Evolutionary conservation across 129 eudicot genomes (phyloP), one percentile per base, ranked within the genome.

Genomic region (Ambrosia trifida): DNA sequence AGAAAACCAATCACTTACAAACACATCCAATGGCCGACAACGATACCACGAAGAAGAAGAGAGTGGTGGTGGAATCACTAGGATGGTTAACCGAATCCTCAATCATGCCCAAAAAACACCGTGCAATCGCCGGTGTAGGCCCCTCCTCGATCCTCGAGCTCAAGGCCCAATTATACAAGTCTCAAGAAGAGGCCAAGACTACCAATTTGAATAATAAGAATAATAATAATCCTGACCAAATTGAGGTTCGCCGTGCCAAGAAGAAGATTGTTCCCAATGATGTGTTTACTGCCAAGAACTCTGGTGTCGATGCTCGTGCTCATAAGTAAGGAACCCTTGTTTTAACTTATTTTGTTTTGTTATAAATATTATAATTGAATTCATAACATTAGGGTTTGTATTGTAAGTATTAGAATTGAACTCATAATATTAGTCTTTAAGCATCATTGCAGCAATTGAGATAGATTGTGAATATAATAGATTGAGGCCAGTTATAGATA

Each of bases 1-100:
- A 47, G 17, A 47, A n/a, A n/a, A 47, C 17, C 53, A 47, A 47
- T 47, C 53, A 53, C 31, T 4, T 4, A 12, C 66, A 56, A 40
- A 18, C 28, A 70, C 1, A 54, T 54, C 53, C 7, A 36, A 82
- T 70, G 82, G 79, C 44, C 33, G 81, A 83, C 16, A 79, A 83
- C 16, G 83, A 72, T 33, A 46, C 52, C 32, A 75, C 49, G 51
- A 19, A 54, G 80, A 66, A 73, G 80, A 87, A 83, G 83, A 75
- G 86, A 64, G 83, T 75, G 43, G 84, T 68, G 79, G 88, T 82
- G 54, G 98, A 94, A 63, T 94, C 96, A 9, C 50, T 94, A 56
- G 98, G 98, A 94, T 94, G 98, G 98, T 73, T 94, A 17, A 94
- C 98, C 56, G 98, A 94, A 80, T 94, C 98, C 10, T 71, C 98